Percentiles rank a stretch among this genome's conserved stretches.
phyloP scores from a whole-genome alignment of 1,139 yeast species.

The Taphrina betulina region DNA sequence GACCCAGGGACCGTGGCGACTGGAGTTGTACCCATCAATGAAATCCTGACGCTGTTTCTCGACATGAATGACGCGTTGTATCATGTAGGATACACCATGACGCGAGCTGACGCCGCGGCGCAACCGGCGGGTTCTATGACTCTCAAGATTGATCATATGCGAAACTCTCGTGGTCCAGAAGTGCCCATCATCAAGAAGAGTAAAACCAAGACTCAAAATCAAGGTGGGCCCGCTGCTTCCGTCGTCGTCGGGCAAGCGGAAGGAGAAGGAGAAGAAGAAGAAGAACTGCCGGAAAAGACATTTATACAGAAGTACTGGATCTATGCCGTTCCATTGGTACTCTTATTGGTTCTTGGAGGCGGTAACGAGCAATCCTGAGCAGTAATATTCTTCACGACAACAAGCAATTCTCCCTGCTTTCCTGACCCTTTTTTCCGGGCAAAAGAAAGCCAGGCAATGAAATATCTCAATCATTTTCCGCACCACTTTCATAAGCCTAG shows the following conservation, averaged over 20 bases:
- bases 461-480: too few species aligned
- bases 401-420: too few species aligned
- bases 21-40: background rate
- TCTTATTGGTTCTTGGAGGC: constrained; percentile 11
- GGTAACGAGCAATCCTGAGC: constrained; percentile 1
- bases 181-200: background rate
- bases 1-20: background rate
- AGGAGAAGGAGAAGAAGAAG: constrained; percentile 22
- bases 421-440: too few species aligned
- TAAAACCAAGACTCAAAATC: background rate
- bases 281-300: constrained; percentile 13
- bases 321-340: constrained; percentile 14
- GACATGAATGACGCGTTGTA: constrained; percentile 16
- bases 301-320: constrained; percentile 32
- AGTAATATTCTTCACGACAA: too few species aligned
- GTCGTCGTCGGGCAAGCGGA: background rate
- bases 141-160: constrained; percentile 1
- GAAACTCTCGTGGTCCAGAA: background rate
- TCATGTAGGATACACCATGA: background rate
- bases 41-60: background rate
- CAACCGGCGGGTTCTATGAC: background rate
- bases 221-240: background rate
- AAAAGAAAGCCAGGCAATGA: too few species aligned
- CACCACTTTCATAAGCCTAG: too few species aligned
- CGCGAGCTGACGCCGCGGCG: background rate